These are phyloP conservation scores for Flagelloscypha sp. DNA, from an alignment of 768 basidiomycete genomes.

Conservation along the genomic window DNA sequence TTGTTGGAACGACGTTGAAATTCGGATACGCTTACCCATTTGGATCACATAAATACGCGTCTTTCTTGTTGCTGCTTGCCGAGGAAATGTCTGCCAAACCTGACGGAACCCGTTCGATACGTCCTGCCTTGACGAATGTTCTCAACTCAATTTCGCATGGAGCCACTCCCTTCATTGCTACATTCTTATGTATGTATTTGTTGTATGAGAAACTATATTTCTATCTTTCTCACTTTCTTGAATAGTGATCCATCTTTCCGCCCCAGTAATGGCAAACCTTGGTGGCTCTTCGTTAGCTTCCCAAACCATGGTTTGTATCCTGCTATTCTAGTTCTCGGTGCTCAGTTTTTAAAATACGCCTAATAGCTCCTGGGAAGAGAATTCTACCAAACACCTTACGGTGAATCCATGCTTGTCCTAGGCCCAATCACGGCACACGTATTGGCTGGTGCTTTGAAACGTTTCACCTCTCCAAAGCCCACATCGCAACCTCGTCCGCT, in stretches of 20 bases:
- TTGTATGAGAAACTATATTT: too few species aligned
- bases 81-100: too few species aligned
- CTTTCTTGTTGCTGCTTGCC: too few species aligned
- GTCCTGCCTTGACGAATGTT: too few species aligned
- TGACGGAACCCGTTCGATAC: too few species aligned
- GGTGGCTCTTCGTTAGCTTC: constrained; percentile 66
- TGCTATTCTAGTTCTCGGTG: not conserved
- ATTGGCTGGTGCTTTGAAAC: constrained; percentile 48
- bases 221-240: too few species aligned
- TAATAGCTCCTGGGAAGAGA: constrained; percentile 70
- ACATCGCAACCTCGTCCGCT: constrained; percentile 27
- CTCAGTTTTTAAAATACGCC: not conserved
- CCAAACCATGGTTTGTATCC: constrained; percentile 56
- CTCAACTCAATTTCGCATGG: constrained; percentile 41
- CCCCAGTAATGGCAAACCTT: constrained; percentile 62
- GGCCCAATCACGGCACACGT: constrained; percentile 61
- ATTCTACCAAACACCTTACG: constrained; percentile 71
- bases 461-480: constrained; percentile 35
- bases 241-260: constrained; percentile 69
- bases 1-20: too few species aligned
- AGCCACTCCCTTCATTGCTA: constrained; percentile 43
- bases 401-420: constrained; percentile 62
- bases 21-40: too few species aligned
- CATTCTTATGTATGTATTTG: too few species aligned
- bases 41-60: too few species aligned